Conservation (phyloP, 768 basidiomycete genomes). For the Mycena venus region DNA sequence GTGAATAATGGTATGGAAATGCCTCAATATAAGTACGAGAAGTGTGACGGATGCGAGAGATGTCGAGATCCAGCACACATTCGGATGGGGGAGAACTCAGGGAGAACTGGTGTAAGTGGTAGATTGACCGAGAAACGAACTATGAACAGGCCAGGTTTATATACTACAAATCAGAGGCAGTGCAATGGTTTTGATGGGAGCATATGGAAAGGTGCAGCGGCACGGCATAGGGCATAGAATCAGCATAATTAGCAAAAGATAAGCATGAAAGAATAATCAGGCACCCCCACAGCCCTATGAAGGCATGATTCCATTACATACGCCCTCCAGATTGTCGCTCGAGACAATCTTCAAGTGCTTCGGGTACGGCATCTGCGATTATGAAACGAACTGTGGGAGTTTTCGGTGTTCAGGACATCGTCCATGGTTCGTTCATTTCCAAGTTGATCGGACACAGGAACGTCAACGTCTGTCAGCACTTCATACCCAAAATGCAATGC, state of each 20-base stretch:
- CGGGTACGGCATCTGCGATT: not conserved
- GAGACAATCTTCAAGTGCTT: not conserved
- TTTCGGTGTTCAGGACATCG: not conserved
- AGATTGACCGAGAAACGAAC: not conserved
- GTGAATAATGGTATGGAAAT: no score
- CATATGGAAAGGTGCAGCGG: not conserved
- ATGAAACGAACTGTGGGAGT: not conserved
- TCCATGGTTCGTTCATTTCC: not conserved
- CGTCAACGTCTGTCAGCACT: no score
- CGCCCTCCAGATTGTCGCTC: constrained; percentile 4
- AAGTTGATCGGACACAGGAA: no score
- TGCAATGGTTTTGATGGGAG: no score
- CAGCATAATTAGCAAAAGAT: not conserved
- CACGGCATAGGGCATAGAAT: not conserved
- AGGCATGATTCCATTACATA: no score
- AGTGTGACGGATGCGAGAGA: not conserved
- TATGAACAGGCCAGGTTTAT: not conserved
- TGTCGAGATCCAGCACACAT: not conserved
- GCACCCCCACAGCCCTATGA: no score
- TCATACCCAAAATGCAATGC: not conserved
- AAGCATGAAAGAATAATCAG: no score
- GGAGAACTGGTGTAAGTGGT: no score
- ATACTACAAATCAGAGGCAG: not conserved
- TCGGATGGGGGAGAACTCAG: not conserved
- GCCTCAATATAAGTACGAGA: no score